Percentiles rank a stretch among this genome's conserved stretches.
phyloP scores from a whole-genome alignment of 495 filamentous ascomycete species.

The Pseudoneurospora amorphoporcata region DNA sequence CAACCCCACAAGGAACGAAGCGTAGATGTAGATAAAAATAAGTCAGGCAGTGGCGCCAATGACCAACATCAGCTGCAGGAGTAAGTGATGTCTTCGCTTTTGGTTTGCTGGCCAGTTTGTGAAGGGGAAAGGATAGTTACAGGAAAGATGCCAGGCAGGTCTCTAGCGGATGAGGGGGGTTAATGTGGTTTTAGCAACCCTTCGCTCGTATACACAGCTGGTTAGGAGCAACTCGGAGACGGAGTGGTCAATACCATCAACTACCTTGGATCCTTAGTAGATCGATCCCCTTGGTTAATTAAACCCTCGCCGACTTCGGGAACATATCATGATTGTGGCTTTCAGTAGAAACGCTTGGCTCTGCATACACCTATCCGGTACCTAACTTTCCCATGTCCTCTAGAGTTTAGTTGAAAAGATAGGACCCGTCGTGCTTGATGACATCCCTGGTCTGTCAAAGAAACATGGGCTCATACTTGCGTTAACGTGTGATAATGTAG shows the following conservation, averaged over 20 bases:
- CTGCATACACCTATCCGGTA: not conserved
- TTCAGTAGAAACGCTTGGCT: not conserved
- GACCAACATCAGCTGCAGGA: not conserved
- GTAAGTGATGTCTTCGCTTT: not conserved
- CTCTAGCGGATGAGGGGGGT: not conserved
- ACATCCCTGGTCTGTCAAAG: not conserved
- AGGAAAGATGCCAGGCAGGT: not conserved
- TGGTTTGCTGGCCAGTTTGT: not conserved
- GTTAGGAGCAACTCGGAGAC: not conserved
- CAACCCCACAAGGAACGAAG: not conserved
- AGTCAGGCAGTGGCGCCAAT: not conserved
- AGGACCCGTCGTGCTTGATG: not conserved
- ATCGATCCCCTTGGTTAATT: not conserved
- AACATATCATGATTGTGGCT: not conserved
- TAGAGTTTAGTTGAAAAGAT: not conserved
- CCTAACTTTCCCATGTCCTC: not conserved
- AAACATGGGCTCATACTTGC: not conserved
- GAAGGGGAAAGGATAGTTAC: not conserved
- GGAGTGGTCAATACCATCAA: not conserved
- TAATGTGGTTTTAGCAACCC: not conserved
- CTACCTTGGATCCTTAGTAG: not conserved
- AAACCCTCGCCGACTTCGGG: not conserved
- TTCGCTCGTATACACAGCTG: not conserved
- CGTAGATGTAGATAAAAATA: not conserved
- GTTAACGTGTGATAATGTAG: not conserved